Conservation (phyloP, 345 rosid species). For the Carallia pectinifolia region DNA sequence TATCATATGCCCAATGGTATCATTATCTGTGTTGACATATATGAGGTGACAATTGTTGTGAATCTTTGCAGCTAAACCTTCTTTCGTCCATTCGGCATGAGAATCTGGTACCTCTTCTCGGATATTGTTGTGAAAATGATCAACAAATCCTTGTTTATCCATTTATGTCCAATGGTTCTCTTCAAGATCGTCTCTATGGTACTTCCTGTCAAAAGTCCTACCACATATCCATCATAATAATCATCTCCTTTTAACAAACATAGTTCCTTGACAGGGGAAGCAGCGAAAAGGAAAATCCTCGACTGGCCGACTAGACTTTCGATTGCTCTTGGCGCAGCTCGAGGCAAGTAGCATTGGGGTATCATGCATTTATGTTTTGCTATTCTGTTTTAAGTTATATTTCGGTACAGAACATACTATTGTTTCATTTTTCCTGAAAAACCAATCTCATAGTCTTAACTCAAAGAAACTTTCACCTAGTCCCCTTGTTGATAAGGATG, state of each 20-base stretch:
- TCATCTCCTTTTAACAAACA: slow-evolving; percentile 12
- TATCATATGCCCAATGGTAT: background rate
- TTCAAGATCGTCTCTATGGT: slow-evolving; percentile 75
- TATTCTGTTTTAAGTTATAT: too few relatives aligned
- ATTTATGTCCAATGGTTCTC: slow-evolving; percentile 75
- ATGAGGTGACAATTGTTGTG: slow-evolving; percentile 9
- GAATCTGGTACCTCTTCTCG: slow-evolving; percentile 66
- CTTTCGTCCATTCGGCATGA: slow-evolving; percentile 64
- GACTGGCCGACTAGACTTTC: slow-evolving; percentile 79
- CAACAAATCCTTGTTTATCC: slow-evolving; percentile 73
- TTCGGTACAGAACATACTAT: background rate
- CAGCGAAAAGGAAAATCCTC: slow-evolving; percentile 56
- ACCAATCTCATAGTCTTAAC: background rate
- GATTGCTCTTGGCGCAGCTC: slow-evolving; percentile 66
- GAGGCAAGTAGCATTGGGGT: slow-evolving; percentile 39
- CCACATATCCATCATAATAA: background rate
- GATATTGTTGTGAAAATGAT: slow-evolving; percentile 61
- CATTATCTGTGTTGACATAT: background rate
- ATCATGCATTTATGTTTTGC: background rate
- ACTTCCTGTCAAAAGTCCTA: slow-evolving; percentile 11
- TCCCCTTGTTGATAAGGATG: too few relatives aligned
- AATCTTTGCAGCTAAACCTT: slow-evolving; percentile 48
- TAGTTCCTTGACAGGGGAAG: slow-evolving; percentile 49
- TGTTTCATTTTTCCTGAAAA: background rate
- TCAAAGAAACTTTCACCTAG: background rate